Evolutionary conservation across 2,329 filamentous ascomycete species (phyloP).

Genomic region (Metarhizium brunneum): DNA sequence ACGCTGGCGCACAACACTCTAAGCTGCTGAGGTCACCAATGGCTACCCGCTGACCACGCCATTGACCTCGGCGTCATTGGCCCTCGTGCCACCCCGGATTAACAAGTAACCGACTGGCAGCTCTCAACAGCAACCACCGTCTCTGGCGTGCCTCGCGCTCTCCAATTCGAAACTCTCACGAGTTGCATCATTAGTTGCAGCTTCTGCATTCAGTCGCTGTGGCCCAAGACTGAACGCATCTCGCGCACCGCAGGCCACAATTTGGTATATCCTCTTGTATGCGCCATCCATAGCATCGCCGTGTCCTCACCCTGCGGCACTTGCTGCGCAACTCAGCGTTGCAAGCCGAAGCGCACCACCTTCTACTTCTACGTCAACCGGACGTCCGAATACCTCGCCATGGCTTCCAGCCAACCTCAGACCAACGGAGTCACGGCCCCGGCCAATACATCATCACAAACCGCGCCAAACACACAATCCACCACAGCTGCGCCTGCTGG

Average conservation of each 20-base stretch:
- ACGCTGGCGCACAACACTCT: too few species aligned
- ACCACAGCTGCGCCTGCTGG: slow-evolving; percentile 17
- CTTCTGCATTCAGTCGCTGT: background rate
- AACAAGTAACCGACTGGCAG: background rate
- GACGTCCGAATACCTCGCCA: slow-evolving; percentile 6
- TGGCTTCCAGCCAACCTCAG: slow-evolving; percentile 34
- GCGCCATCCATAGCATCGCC: background rate
- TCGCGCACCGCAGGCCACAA: background rate
- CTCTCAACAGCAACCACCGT: background rate
- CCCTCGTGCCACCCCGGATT: background rate
- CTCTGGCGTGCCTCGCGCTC: background rate
- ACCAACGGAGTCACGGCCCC: slow-evolving; percentile 43
- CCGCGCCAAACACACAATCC: slow-evolving; percentile 25
- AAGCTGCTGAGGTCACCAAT: background rate
- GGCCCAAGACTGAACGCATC: background rate
- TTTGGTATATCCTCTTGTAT: background rate
- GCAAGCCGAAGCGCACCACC: background rate
- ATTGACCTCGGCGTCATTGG: background rate
- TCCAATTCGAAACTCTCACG: background rate
- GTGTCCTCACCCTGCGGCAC: background rate
- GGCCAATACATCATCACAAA: slow-evolving; percentile 25
- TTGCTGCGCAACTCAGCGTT: background rate
- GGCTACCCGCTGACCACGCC: background rate
- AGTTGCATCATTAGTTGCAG: background rate
- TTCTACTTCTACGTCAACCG: background rate